phyloP scores from a whole-genome alignment of 208 protist genomes.

The Wallacemonas sp. region DNA sequence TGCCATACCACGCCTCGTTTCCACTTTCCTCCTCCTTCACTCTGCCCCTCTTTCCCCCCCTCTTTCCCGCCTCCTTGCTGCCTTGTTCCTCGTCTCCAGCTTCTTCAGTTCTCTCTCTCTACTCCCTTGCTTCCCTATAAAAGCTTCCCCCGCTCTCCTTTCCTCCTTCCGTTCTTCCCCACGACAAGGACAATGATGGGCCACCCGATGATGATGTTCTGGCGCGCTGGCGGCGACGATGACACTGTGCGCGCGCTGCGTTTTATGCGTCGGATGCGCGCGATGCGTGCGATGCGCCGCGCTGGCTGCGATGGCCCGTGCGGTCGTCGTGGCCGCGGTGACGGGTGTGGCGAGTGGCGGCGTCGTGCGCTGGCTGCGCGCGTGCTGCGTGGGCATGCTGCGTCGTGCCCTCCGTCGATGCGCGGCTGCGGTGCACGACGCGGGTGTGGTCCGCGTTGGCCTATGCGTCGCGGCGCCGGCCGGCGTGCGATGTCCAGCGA shows the following conservation, averaged over 20 bases:
- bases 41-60: not conserved
- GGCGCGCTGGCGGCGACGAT: slow-evolving; percentile 29
- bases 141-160: not conserved
- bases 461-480: too few species aligned
- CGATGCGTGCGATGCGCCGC: too few species aligned
- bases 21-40: not conserved
- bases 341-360: not conserved
- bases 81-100: not conserved
- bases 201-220: slow-evolving; percentile 31
- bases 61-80: not conserved
- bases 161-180: not conserved
- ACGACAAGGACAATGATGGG: slow-evolving; percentile 22
- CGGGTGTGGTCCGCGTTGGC: too few species aligned
- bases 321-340: not conserved
- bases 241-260: slow-evolving; percentile 31
- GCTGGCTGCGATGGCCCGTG: not conserved
- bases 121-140: too few species aligned
- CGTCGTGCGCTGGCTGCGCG: slow-evolving; percentile 6
- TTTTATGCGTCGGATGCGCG: too few species aligned
- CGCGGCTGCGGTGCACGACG: not conserved
- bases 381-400: not conserved
- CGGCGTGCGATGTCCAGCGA: not conserved
- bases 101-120: not conserved
- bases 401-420: not conserved
- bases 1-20: not conserved